phyloP scores from a whole-genome alignment of 73 alveolate genomes.

The Tetrahymena malaccensis region DNA sequence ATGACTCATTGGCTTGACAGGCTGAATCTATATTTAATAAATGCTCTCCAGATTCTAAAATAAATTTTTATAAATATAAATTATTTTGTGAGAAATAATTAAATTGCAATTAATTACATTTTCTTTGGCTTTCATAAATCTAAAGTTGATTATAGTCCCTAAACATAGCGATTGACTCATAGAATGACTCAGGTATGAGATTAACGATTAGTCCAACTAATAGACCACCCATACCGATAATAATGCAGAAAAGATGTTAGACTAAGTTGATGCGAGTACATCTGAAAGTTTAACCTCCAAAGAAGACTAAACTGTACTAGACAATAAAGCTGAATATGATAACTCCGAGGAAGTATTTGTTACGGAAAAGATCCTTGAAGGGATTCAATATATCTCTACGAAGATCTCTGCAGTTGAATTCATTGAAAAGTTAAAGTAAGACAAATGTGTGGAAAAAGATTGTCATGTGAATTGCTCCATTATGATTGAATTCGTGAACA shows the following conservation, averaged over 20 bases:
- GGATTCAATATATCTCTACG: slow-evolving; percentile 60
- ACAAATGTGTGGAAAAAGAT: slow-evolving; percentile 72
- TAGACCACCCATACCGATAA: slow-evolving; percentile 28
- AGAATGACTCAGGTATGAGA: background rate
- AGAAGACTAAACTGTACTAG: slow-evolving; percentile 56
- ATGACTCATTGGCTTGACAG: background rate
- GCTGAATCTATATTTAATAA: background rate
- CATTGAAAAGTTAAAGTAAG: slow-evolving; percentile 76
- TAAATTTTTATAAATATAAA: background rate
- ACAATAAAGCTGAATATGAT: slow-evolving; percentile 53
- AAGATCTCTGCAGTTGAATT: slow-evolving; percentile 74
- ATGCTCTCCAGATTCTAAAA: background rate
- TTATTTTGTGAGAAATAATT: background rate
- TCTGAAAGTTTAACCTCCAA: slow-evolving; percentile 73
- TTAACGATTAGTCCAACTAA: background rate
- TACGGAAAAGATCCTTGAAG: slow-evolving; percentile 61
- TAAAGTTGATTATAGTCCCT: background rate
- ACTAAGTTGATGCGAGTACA: slow-evolving; percentile 41
- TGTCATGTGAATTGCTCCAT: slow-evolving; percentile 34
- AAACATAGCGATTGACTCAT: background rate
- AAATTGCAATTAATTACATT: background rate
- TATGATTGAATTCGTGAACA: background rate
- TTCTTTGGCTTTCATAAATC: background rate
- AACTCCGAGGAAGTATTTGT: slow-evolving; percentile 57
- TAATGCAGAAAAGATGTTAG: slow-evolving; percentile 56